These are phyloP conservation scores for Stemphylium beticola DNA, from an alignment of 2,329 filamentous ascomycete genomes.

Conservation along the genomic window DNA sequence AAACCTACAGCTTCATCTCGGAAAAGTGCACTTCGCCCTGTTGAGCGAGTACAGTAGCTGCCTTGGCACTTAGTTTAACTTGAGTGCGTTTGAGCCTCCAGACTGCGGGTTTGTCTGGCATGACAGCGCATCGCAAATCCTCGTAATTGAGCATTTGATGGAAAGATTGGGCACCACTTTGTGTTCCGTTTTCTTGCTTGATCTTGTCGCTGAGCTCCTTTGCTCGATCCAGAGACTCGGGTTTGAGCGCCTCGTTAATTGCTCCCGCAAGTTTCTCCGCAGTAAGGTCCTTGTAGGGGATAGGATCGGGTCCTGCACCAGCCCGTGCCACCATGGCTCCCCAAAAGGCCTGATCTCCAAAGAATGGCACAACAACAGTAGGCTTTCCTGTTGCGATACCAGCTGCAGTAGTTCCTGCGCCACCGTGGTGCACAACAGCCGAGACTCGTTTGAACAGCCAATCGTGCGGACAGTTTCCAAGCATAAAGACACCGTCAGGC, in stretches of 20 bases:
- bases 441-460: conserved; percentile 86
- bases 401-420: conserved; percentile 85
- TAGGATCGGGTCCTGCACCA: conserved; percentile 50
- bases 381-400: conserved; percentile 82
- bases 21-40: conserved; percentile 45
- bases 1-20: conserved; percentile 48
- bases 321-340: conserved; percentile 51
- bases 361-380: conserved; percentile 85
- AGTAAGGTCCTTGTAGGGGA: conserved; percentile 49
- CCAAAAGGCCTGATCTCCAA: conserved; percentile 53
- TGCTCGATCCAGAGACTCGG: conserved; percentile 45
- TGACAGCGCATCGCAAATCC: conserved; percentile 44
- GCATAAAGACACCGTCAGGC: conserved; percentile 80
- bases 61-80: conserved; percentile 45
- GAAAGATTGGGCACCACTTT: conserved; percentile 47
- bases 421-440: conserved; percentile 85
- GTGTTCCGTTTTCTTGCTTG: conserved; percentile 45
- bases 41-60: conserved; percentile 47
- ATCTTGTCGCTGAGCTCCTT: conserved; percentile 48
- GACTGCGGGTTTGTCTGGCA: conserved; percentile 42
- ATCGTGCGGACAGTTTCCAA: conserved; percentile 86
- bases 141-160: conserved; percentile 49
- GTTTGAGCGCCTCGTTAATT: conserved; percentile 48
- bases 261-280: conserved; percentile 48
- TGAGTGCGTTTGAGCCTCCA: conserved; percentile 50